Percentiles rank a stretch among this genome's conserved stretches.
Conservation (phyloP, 306 rosid species). For the Castanopsis chinensis region DNA sequence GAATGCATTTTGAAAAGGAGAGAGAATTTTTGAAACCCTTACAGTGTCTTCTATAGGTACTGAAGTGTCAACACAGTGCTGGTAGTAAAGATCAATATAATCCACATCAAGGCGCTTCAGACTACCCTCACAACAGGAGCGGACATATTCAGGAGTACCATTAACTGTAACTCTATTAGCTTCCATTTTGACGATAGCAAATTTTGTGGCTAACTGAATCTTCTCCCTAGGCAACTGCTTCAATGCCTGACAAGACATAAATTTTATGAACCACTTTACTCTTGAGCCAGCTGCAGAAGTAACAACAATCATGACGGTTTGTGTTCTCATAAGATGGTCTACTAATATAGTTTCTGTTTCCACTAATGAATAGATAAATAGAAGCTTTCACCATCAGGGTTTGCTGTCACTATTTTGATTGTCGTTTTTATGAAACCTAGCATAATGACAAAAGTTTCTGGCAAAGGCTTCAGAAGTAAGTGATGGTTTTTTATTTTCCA, state of each 20-base stretch:
- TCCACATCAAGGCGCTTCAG: conserved; percentile 68
- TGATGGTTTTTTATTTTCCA: neutral
- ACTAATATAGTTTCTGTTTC: neutral
- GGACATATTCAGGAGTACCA: conserved; percentile 81
- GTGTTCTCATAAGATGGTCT: neutral
- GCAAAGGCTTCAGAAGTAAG: neutral
- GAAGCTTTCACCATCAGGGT: neutral
- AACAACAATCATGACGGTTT: neutral
- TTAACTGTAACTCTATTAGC: conserved; percentile 29
- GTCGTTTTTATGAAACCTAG: neutral
- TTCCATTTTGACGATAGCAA: conserved; percentile 51
- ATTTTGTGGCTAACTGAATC: conserved; percentile 75
- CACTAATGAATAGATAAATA: neutral
- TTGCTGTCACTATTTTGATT: neutral
- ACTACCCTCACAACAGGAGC: conserved; percentile 76
- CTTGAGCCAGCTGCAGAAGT: neutral
- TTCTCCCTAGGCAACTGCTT: conserved; percentile 69
- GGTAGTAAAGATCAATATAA: conserved; percentile 83
- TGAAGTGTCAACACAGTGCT: conserved; percentile 72
- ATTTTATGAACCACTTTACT: neutral
- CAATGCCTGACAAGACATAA: conserved; percentile 43
- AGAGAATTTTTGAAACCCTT: conserved; percentile 12
- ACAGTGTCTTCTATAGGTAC: conserved; percentile 85
- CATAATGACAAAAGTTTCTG: neutral
- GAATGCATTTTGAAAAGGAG: neutral